These are phyloP conservation scores for Colletotrichum caudatum DNA, from an alignment of 2,329 filamentous ascomycete genomes.

Conservation along the genomic window DNA sequence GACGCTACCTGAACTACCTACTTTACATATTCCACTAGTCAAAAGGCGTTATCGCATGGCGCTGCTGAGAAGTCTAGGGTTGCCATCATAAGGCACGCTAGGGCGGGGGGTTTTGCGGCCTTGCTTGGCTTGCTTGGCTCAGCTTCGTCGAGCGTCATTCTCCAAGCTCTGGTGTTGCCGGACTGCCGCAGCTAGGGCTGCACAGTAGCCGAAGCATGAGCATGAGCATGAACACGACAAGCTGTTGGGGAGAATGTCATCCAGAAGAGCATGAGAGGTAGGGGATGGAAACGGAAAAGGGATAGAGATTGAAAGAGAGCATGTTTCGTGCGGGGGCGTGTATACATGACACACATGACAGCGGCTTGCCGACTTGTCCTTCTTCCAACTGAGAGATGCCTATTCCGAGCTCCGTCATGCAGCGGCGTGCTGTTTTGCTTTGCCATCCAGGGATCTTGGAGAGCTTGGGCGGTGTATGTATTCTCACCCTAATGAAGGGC, in stretches of 20 bases:
- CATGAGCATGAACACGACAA: constrained; percentile 12
- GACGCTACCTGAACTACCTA: background rate
- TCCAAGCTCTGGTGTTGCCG: background rate
- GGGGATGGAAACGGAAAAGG: background rate
- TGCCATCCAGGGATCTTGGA: background rate
- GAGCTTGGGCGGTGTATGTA: background rate
- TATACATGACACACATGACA: background rate
- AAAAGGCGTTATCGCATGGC: constrained; percentile 5
- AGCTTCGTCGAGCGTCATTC: constrained; percentile 13
- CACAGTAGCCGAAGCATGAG: background rate
- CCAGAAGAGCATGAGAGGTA: background rate
- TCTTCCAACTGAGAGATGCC: background rate
- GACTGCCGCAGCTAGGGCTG: background rate
- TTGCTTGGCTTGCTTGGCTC: background rate
- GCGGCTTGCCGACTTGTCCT: background rate
- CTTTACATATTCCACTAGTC: background rate
- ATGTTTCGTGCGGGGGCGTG: constrained; percentile 3
- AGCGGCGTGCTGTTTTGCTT: background rate
- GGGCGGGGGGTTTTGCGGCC: background rate
- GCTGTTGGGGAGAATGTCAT: background rate
- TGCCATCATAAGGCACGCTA: constrained; percentile 36
- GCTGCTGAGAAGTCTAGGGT: constrained; percentile 13
- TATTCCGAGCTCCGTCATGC: constrained; percentile 20
- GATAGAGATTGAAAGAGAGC: background rate
- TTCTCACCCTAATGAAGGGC: background rate